These are phyloP conservation scores for Excoecaria cochinchinensis DNA, from an alignment of 345 rosid genomes.

Conservation along the genomic window DNA sequence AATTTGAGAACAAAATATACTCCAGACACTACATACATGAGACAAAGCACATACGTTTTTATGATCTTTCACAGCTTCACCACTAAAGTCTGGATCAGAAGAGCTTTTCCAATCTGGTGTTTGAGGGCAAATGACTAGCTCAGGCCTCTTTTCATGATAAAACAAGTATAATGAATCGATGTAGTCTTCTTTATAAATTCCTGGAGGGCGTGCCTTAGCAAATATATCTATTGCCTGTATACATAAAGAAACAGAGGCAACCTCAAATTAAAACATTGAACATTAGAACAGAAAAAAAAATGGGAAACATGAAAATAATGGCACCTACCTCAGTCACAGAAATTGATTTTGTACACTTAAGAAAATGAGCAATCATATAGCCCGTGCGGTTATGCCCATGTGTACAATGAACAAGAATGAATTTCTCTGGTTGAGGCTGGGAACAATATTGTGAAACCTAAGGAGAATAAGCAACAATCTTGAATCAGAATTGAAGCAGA, in stretches of 20 bases:
- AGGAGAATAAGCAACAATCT: neutral
- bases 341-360: slow-evolving; percentile 51
- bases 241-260: neutral
- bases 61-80: slow-evolving; percentile 71
- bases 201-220: slow-evolving; percentile 90
- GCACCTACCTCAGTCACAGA: slow-evolving; percentile 16
- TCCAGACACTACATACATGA: slow-evolving; percentile 34
- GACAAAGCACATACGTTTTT: slow-evolving; percentile 45
- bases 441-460: slow-evolving; percentile 10
- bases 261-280: neutral
- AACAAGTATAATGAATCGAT: slow-evolving; percentile 69
- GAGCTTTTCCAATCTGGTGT: slow-evolving; percentile 97
- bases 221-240: slow-evolving; percentile 72
- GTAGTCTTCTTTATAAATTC: slow-evolving; percentile 85
- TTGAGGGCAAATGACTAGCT: slow-evolving; percentile 56
- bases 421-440: slow-evolving; percentile 43
- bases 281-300: neutral
- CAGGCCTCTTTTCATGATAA: slow-evolving; percentile 88
- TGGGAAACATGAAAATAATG: neutral
- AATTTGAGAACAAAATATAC: neutral
- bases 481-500: neutral
- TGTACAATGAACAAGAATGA: slow-evolving; percentile 85
- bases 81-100: slow-evolving; percentile 76
- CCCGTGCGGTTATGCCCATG: slow-evolving; percentile 95
- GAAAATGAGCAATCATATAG: slow-evolving; percentile 83